Evolutionary conservation across 2,329 filamentous ascomycete species (phyloP).

Genomic region (Aspergillus oerlinghausenensis): DNA sequence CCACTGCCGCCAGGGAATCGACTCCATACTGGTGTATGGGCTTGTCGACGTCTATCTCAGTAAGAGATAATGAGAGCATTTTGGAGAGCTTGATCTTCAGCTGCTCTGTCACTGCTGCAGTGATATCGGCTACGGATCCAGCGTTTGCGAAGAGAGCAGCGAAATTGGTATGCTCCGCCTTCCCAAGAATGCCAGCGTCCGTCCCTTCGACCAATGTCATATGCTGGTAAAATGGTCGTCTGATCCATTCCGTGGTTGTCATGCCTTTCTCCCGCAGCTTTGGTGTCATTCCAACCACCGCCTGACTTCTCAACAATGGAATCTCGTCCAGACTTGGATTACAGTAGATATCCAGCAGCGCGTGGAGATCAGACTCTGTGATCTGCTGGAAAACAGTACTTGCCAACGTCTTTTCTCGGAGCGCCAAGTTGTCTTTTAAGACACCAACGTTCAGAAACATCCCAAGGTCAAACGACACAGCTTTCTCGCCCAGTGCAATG

Average conservation of each 20-base stretch:
- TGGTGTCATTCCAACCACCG: constrained; percentile 5
- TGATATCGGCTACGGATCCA: background rate
- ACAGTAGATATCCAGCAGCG: constrained; percentile 7
- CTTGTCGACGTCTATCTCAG: constrained; percentile 25
- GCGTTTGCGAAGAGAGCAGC: constrained; percentile 2
- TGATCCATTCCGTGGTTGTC: constrained; percentile 4
- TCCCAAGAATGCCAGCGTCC: background rate
- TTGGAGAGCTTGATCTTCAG: constrained; percentile 28
- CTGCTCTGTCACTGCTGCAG: constrained; percentile 9
- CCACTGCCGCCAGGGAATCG: constrained; percentile 22
- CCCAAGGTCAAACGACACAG: constrained; percentile 16
- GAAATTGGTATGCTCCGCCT: background rate
- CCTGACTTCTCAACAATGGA: background rate
- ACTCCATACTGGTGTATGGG: constrained; percentile 32
- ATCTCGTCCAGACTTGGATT: background rate
- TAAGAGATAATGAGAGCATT: constrained; percentile 29
- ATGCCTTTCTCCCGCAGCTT: background rate
- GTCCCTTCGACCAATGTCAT: background rate
- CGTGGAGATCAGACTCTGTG: constrained; percentile 15
- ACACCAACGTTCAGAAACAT: constrained; percentile 24
- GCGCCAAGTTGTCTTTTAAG: constrained; percentile 12
- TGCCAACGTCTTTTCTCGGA: background rate
- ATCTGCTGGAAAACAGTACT: constrained; percentile 10
- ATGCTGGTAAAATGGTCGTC: constrained; percentile 2
- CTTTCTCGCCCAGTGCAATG: constrained; percentile 7